Percentiles rank a stretch among this genome's conserved stretches.
Conservation (phyloP, 805 yeast genomes). For the Candida germanica region DNA sequence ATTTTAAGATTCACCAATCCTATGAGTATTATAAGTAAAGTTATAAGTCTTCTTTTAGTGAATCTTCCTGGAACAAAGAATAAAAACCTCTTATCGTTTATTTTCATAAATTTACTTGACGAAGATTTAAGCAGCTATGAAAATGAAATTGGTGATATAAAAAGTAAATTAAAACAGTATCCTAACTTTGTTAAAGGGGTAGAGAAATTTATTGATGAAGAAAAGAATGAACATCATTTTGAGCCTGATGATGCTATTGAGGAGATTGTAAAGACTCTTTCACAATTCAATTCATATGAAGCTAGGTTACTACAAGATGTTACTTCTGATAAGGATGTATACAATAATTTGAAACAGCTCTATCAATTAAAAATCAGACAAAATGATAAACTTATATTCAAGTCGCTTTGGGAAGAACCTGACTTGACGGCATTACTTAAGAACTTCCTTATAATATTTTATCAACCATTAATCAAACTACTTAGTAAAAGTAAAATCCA, state of each 20-base stretch:
- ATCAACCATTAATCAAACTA: slow-evolving; percentile 39
- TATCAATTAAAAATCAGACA: slow-evolving; percentile 63
- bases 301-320: background rate
- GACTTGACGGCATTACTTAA: slow-evolving; percentile 73
- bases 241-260: slow-evolving; percentile 8
- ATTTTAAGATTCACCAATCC: slow-evolving; percentile 86
- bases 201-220: slow-evolving; percentile 20
- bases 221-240: slow-evolving; percentile 4
- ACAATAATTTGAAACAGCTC: slow-evolving; percentile 53
- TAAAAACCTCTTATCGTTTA: slow-evolving; percentile 57
- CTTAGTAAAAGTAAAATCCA: slow-evolving; percentile 38
- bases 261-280: slow-evolving; percentile 1
- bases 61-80: slow-evolving; percentile 30
- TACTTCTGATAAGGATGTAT: background rate
- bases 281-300: background rate
- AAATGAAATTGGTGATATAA: slow-evolving; percentile 32
- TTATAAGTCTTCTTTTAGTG: slow-evolving; percentile 76
- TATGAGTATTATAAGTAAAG: slow-evolving; percentile 70
- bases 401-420: slow-evolving; percentile 81
- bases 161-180: slow-evolving; percentile 23
- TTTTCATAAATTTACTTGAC: slow-evolving; percentile 54
- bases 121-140: slow-evolving; percentile 16
- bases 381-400: slow-evolving; percentile 72
- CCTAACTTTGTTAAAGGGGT: slow-evolving; percentile 25
- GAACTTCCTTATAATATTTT: slow-evolving; percentile 54